Conservation (phyloP, 371 early-diverging fungal species). For the Rhizomucor pusillus region DNA sequence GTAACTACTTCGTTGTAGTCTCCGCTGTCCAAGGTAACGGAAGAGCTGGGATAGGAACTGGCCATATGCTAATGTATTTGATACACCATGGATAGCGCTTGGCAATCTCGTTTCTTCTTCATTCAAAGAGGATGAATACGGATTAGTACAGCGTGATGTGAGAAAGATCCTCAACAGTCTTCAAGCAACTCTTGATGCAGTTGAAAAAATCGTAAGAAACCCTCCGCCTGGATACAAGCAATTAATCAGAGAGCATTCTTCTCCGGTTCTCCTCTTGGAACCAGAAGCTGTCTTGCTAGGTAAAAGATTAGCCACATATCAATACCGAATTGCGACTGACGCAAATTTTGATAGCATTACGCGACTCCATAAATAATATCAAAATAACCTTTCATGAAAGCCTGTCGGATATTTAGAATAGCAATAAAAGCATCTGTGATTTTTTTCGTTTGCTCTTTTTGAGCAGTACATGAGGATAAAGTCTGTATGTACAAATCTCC, state of each 20-base stretch:
- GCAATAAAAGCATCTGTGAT: too few relatives aligned
- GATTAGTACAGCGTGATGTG: conserved; percentile 56
- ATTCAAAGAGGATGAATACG: conserved; percentile 49
- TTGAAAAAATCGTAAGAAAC: conserved; percentile 30
- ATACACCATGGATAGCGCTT: conserved; percentile 27
- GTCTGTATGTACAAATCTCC: too few relatives aligned
- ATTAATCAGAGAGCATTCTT: conserved; percentile 4
- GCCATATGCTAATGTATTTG: background rate
- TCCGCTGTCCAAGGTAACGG: conserved; percentile 52
- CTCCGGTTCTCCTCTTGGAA: conserved; percentile 17
- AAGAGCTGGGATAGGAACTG: background rate
- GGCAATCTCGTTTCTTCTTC: conserved; percentile 50
- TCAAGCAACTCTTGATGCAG: conserved; percentile 34
- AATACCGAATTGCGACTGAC: background rate
- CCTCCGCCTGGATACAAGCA: conserved; percentile 30
- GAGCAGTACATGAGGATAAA: too few relatives aligned
- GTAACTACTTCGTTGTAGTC: conserved; percentile 39
- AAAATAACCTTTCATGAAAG: conserved; percentile 38
- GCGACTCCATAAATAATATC: conserved; percentile 54
- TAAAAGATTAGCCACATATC: conserved; percentile 5
- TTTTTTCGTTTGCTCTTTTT: too few relatives aligned
- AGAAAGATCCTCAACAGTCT: conserved; percentile 43
- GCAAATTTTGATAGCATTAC: conserved; percentile 30
- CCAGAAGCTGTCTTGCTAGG: conserved; percentile 25
- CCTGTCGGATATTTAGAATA: conserved; percentile 29